Percentiles rank a stretch among this genome's conserved stretches.
Conservation (phyloP, 1,284 basidiomycete genomes). For the Moniliophthora roreri region DNA sequence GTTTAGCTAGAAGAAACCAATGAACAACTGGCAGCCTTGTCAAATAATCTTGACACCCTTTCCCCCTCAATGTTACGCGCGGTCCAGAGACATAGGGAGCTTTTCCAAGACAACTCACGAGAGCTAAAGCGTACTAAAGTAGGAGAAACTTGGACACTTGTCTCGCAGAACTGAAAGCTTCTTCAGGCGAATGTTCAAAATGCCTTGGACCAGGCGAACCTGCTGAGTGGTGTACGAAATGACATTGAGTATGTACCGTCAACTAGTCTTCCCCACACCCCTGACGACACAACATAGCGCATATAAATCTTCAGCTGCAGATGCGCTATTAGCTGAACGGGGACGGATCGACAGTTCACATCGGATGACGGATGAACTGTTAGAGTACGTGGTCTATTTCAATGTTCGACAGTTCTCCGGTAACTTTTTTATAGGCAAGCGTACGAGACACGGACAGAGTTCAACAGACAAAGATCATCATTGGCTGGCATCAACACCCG, state of each 20-base stretch:
- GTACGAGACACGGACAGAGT: conserved; percentile 95
- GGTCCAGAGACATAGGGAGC: conserved; percentile 88
- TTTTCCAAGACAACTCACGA: conserved; percentile 84
- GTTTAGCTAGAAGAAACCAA: conserved; percentile 81
- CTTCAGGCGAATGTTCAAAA: conserved; percentile 78
- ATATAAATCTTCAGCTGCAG: conserved; percentile 88
- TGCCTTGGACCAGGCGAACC: conserved; percentile 83
- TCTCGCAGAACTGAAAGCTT: not conserved
- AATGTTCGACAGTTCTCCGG: not conserved
- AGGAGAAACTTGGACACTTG: not conserved
- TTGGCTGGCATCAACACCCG: conserved; percentile 79
- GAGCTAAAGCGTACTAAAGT: conserved; percentile 88
- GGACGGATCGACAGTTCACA: conserved; percentile 90
- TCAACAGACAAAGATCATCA: conserved; percentile 79
- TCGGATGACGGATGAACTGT: conserved; percentile 90
- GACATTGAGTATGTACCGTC: conserved; percentile 85
- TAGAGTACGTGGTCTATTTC: conserved; percentile 61
- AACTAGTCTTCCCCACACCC: not conserved
- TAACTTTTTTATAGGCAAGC: conserved; percentile 72
- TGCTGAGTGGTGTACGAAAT: conserved; percentile 90
- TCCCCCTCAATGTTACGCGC: conserved; percentile 86
- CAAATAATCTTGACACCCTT: conserved; percentile 76
- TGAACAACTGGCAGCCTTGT: conserved; percentile 67
- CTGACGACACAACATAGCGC: conserved; percentile 43
- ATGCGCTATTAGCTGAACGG: conserved; percentile 86